Evolutionary conservation across 2,329 filamentous ascomycete species (phyloP), one percentile per base, ranked within the genome.

Genomic region (Beauveria medogensis): DNA sequence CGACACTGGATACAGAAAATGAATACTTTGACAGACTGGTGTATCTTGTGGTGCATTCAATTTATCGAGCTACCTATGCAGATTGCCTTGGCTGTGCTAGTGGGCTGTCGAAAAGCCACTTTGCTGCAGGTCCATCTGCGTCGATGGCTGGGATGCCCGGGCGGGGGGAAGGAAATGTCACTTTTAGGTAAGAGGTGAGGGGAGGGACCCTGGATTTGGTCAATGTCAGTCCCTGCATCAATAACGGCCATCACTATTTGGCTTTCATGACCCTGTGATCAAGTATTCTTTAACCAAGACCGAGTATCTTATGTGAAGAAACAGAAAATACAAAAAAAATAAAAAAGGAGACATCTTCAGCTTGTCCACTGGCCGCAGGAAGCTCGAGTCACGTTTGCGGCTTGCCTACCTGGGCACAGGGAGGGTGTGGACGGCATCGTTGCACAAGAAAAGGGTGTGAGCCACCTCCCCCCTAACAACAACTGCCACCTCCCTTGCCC

Each of bases 311-410:
- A 12, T 14, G 5, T 2, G 5, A 14, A 14, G 30, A 34, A 34
- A 10, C 6, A 8, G 7, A 9, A 10, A 30, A 30, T 10, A 30
- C 10, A 10, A 30, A 10, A 34, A 10, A 34, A 34, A 12, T 4
- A 14, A 34, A 14, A 53, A 10, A 40, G 8, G 5, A 40, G 18
- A 2, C 28, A 28, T 22, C 54, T 43, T 47, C 40, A 46, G 56
- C 56, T 59, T 37, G 56, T 52, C 24, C n/a, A 24, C 40, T 40
- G 48, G 56, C 56, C 56, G 56, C 56, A 59, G 40, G 47, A 59
- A 44, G 47, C 22, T 18, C 18, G 18, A 18, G 47, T 59, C 56
- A 59, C 47, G 56, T 59, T 59, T 51, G 47, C 37, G 5, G 5
- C 10, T 34, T 14, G 30, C 12, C 12, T 34, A 14, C 12, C 12